Base-by-base conservation (phyloP, 441 rosid species). In the Populus hybrid region DNA sequence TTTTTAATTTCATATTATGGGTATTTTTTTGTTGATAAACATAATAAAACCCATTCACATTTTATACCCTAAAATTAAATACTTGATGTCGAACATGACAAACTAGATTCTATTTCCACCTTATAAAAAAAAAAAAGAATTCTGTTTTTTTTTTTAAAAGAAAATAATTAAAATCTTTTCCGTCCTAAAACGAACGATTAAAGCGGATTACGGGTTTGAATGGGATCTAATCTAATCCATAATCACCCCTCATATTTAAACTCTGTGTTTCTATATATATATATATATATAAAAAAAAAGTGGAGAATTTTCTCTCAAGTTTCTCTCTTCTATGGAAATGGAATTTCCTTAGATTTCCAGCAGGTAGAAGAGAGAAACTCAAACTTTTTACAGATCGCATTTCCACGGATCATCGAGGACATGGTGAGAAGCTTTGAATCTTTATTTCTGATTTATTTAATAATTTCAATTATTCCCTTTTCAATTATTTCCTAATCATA, bases 321-420 rank as follows among this genome's bases (percentile, higher is more conserved):
- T 66, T 66, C 69, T 66, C 69, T 66, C 69, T 66, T 66, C 69
- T 66, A 65, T 31, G 69, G 16, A 31, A 5, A 53, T 66, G 69
- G 35, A 66, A 28, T 8, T 66, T 28, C 69, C 36, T 33, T 20
- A 24, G n/a, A 28, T 66, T 66, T 66, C 69, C 31, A 12, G 35
- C 20, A 66, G 35, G 36, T 66, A 66, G 69, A 66, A 33, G 69
- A 66, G 69, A 66, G 69, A 28, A 66, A 66, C 69, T 66, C 69
- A 6, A 45, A 18, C n/a, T 5, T 5, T 53, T 53, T 66, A 26
- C n/a, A 28, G 35, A 6, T 12, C 69, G 0, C 35, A 28, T 66
- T 28, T 11, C 16, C 28, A 4, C 68, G 20, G 9, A 14, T 66
- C 69, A 66, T 18, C 31, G 20, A 14, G 2, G 18, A 28, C 69